phyloP scores from a whole-genome alignment of 768 basidiomycete species.

The Pholiota conissans region DNA sequence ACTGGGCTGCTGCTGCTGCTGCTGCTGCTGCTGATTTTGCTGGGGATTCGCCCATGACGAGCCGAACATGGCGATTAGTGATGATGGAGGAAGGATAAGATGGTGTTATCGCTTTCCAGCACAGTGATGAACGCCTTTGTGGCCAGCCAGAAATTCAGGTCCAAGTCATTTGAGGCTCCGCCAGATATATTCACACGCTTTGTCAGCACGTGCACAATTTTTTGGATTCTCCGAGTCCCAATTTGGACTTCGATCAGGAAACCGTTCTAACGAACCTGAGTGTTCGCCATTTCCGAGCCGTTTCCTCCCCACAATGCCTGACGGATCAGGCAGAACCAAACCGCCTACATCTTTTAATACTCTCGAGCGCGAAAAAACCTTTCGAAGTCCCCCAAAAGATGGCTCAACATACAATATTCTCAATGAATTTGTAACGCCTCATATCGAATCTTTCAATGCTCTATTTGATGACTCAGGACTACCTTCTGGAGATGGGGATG shows the following conservation, averaged over 20 bases:
- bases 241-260: conserved; percentile 7
- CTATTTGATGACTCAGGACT: conserved; percentile 93
- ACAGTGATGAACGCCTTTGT: conserved; percentile 15
- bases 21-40: conserved; percentile 58
- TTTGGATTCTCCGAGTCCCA: conserved; percentile 16
- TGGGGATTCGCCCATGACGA: conserved; percentile 73
- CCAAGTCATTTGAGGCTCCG: conserved; percentile 38
- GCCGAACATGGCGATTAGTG: conserved; percentile 56
- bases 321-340: conserved; percentile 38
- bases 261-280: conserved; percentile 5
- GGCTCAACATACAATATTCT: conserved; percentile 76
- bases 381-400: conserved; percentile 71
- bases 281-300: conserved; percentile 9
- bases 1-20: conserved; percentile 43
- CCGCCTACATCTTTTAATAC: conserved; percentile 74
- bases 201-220: conserved; percentile 34
- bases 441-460: conserved; percentile 95
- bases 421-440: conserved; percentile 91
- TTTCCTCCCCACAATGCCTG: conserved; percentile 46
- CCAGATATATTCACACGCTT: conserved; percentile 19
- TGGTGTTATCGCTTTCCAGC: conserved; percentile 21
- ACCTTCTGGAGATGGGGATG: conserved; percentile 71
- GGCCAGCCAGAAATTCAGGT: conserved; percentile 15
- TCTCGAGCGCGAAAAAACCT: conserved; percentile 72
- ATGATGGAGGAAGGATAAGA: conserved; percentile 12